phyloP scores from a whole-genome alignment of 192 early-diverging fungal species.

The Thoreauomyces humboldtii region DNA sequence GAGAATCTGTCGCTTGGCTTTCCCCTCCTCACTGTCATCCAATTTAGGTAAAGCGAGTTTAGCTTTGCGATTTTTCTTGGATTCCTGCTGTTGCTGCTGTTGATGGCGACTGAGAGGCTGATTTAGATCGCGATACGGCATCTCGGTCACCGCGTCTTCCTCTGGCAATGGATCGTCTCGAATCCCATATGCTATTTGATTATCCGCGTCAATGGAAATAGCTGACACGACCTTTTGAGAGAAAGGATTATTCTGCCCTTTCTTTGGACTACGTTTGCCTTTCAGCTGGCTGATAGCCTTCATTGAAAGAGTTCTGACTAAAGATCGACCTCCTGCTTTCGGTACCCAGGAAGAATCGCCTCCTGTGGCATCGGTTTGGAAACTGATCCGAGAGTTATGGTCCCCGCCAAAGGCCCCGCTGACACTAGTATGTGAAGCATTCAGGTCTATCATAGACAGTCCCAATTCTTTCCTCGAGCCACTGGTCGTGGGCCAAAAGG shows the following conservation, averaged over 20 bases:
- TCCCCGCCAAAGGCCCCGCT: neutral
- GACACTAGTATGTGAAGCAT: neutral
- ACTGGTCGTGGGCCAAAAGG: neutral
- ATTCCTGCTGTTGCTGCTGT: neutral
- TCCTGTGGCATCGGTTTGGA: slow-evolving; percentile 7
- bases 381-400: neutral
- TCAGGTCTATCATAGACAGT: neutral
- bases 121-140: neutral
- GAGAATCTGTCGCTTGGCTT: slow-evolving; percentile 11
- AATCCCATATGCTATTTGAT: slow-evolving; percentile 11
- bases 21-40: slow-evolving; percentile 22
- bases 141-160: neutral
- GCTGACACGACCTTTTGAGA: neutral
- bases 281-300: slow-evolving; percentile 13
- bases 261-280: neutral
- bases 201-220: neutral
- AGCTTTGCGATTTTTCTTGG: neutral
- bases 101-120: neutral
- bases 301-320: slow-evolving; percentile 12
- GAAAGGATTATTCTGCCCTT: neutral
- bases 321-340: slow-evolving; percentile 5
- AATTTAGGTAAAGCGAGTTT: neutral
- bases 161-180: neutral
- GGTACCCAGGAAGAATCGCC: slow-evolving; percentile 5
- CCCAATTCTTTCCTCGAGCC: neutral